Conservation (phyloP, 192 early-diverging fungal genomes). For the Linnemannia zychae region DNA sequence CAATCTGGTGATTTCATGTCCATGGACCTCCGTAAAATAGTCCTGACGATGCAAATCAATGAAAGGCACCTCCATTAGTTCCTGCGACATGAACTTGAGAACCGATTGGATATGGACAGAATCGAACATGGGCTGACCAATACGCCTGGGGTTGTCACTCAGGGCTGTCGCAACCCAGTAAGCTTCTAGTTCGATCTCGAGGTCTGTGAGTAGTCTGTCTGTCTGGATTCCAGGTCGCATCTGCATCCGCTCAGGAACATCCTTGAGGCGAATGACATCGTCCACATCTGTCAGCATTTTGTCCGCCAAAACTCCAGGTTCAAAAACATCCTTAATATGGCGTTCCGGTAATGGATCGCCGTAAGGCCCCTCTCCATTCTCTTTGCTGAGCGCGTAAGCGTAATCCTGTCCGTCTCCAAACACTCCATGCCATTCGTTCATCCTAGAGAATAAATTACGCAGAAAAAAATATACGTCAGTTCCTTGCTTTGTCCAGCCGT, state of each 20-base stretch:
- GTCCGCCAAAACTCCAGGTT: conserved; percentile 89
- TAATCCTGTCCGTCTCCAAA: conserved; percentile 96
- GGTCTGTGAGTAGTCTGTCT: conserved; percentile 60
- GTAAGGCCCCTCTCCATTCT: conserved; percentile 44
- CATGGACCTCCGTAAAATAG: conserved; percentile 71
- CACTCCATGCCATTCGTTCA: conserved; percentile 82
- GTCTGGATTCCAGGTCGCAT: conserved; percentile 68
- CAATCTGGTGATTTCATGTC: conserved; percentile 62
- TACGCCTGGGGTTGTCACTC: conserved; percentile 27
- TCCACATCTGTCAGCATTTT: conserved; percentile 94
- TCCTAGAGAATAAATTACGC: conserved; percentile 63
- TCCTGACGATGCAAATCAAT: conserved; percentile 90
- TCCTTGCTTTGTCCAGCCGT: background rate
- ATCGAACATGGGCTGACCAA: conserved; percentile 25
- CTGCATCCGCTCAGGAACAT: conserved; percentile 95
- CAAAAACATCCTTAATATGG: conserved; percentile 74
- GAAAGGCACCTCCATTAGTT: conserved; percentile 93
- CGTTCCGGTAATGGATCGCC: conserved; percentile 62
- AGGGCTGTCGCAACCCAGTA: conserved; percentile 65
- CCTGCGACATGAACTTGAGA: conserved; percentile 64
- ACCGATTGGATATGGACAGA: conserved; percentile 39
- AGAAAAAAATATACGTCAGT: background rate
- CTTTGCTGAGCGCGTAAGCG: conserved; percentile 68
- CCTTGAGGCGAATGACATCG: conserved; percentile 86
- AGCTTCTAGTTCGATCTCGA: conserved; percentile 76